Evolutionary conservation across 257 asterid species (phyloP).

Genomic region (Nicotiana benthamiana): DNA sequence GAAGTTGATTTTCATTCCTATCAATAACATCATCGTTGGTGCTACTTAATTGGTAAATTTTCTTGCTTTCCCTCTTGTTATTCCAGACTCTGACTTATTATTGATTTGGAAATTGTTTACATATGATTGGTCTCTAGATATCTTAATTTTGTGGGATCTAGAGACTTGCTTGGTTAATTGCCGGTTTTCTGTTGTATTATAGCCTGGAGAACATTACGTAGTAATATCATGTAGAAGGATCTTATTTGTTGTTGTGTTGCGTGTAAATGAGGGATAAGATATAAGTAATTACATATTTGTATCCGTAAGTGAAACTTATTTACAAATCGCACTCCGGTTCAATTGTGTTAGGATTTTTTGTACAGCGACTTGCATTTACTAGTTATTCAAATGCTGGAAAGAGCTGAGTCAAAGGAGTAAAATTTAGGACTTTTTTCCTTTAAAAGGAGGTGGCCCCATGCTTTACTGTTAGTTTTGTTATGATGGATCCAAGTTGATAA

Average conservation of each 20-base stretch:
- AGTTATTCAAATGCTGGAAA: background rate
- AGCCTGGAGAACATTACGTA: background rate
- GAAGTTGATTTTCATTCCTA: conserved; percentile 35
- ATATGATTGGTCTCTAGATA: background rate
- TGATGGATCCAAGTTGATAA: background rate
- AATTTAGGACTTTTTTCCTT: background rate
- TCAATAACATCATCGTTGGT: conserved; percentile 33
- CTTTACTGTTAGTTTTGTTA: background rate
- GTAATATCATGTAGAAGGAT: background rate
- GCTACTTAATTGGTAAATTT: conserved; percentile 15
- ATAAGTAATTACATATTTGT: background rate
- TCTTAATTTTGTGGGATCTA: background rate
- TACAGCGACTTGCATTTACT: background rate
- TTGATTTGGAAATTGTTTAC: background rate
- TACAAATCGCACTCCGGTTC: background rate
- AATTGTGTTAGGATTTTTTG: background rate
- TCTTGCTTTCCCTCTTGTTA: background rate
- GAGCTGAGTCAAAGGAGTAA: background rate
- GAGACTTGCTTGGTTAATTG: background rate
- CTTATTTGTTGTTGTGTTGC: background rate
- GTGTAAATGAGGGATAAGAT: background rate
- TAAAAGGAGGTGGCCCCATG: background rate
- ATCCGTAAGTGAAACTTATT: background rate
- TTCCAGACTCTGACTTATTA: background rate
- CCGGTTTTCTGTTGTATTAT: background rate